Percentiles rank a stretch among this genome's conserved stretches.
Evolutionary conservation across 2,329 filamentous ascomycete genomes (phyloP).

Genomic region (Neofusicoccum parvum): DNA sequence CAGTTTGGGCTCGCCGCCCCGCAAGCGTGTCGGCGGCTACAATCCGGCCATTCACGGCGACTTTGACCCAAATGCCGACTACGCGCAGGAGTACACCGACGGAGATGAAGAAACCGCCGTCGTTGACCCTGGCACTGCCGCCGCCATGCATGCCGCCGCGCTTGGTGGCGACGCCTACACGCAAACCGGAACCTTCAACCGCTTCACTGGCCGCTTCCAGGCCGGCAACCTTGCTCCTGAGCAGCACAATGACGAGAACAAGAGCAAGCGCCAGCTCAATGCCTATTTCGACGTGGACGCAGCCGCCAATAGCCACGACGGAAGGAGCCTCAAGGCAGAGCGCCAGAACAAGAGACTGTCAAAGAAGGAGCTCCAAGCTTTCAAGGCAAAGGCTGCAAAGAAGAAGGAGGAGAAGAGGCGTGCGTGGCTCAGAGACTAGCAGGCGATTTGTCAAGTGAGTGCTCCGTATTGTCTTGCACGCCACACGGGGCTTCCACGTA

Average conservation of each 20-base stretch:
- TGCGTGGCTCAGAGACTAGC: constrained; percentile 85
- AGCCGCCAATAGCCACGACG: constrained; percentile 87
- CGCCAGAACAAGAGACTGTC: constrained; percentile 79
- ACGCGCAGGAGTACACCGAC: constrained; percentile 60
- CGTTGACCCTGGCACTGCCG: constrained; percentile 23
- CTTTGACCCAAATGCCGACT: constrained; percentile 95
- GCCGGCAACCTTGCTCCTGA: constrained; percentile 67
- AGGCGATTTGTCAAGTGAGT: neutral
- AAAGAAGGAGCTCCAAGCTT: constrained; percentile 85
- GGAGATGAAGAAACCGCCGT: constrained; percentile 34
- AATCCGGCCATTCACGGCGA: constrained; percentile 95
- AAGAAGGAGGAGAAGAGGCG: constrained; percentile 93
- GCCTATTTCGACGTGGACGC: constrained; percentile 96
- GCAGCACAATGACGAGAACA: constrained; percentile 82
- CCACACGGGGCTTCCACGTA: neutral
- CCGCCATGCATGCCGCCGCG: constrained; percentile 26
- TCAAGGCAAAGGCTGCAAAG: constrained; percentile 84
- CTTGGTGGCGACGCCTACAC: constrained; percentile 55
- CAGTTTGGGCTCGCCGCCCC: constrained; percentile 33
- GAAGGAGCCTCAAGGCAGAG: constrained; percentile 88
- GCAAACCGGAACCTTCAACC: constrained; percentile 80
- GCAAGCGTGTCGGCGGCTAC: constrained; percentile 67
- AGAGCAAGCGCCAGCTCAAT: constrained; percentile 84
- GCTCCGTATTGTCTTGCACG: neutral
- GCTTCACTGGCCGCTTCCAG: constrained; percentile 86